phyloP scores from a whole-genome alignment of 2,329 filamentous ascomycete genomes.

The Aureobasidium uvarum region DNA sequence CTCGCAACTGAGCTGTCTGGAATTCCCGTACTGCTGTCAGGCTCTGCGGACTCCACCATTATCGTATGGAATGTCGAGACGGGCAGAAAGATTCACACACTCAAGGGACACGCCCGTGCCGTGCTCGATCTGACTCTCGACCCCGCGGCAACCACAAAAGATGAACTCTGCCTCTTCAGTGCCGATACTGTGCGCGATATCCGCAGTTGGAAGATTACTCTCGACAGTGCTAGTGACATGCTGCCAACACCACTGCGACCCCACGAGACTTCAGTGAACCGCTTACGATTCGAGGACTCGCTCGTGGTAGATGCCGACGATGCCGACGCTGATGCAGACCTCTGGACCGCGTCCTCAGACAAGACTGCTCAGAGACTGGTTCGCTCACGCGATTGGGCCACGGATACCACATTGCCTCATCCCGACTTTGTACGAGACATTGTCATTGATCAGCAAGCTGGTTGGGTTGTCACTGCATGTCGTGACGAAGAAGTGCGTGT shows the following conservation, averaged over 20 bases:
- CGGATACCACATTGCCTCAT: slow-evolving; percentile 72
- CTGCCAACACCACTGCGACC: slow-evolving; percentile 61
- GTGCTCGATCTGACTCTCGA: slow-evolving; percentile 79
- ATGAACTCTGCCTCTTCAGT: slow-evolving; percentile 63
- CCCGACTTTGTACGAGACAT: slow-evolving; percentile 89
- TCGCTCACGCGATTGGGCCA: slow-evolving; percentile 64
- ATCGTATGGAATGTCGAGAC: slow-evolving; percentile 76
- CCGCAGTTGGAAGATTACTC: slow-evolving; percentile 67
- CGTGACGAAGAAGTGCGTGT: slow-evolving; percentile 88
- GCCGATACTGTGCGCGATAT: slow-evolving; percentile 66
- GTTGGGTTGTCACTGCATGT: slow-evolving; percentile 78
- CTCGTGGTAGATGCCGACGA: slow-evolving; percentile 22
- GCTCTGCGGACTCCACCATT: slow-evolving; percentile 49
- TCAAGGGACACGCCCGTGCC: slow-evolving; percentile 76
- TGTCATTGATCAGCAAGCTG: slow-evolving; percentile 60
- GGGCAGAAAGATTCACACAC: slow-evolving; percentile 66
- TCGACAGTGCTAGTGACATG: slow-evolving; percentile 56
- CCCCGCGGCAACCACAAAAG: slow-evolving; percentile 54
- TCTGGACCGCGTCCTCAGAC: slow-evolving; percentile 94
- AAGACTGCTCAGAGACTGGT: slow-evolving; percentile 80
- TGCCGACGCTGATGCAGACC: slow-evolving; percentile 58
- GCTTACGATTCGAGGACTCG: slow-evolving; percentile 64
- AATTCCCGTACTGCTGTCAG: slow-evolving; percentile 54
- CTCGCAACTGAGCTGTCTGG: slow-evolving; percentile 60
- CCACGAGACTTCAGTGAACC: slow-evolving; percentile 90